Evolutionary conservation across 2,329 filamentous ascomycete species (phyloP).

Genomic region (Parastagonospora avenae): DNA sequence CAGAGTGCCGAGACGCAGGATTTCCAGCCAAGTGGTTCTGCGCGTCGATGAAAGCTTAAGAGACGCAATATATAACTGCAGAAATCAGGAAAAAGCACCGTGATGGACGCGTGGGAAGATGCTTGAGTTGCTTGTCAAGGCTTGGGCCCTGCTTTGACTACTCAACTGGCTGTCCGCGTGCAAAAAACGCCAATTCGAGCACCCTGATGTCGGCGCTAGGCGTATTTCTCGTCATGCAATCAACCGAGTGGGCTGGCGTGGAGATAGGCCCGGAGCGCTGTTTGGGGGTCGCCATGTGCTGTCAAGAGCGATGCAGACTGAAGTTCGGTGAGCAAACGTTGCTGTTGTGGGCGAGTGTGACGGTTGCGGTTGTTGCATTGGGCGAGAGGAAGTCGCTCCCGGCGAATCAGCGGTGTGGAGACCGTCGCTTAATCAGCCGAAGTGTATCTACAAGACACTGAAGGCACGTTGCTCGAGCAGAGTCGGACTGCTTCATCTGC

Average conservation of each 20-base stretch:
- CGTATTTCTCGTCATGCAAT: conserved; percentile 8
- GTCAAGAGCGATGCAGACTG: neutral
- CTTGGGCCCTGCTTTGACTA: conserved; percentile 1
- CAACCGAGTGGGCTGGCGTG: conserved; percentile 10
- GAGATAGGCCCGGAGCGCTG: neutral
- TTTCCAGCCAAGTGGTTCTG: conserved; percentile 3
- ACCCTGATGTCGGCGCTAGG: conserved; percentile 31
- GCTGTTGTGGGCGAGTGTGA: neutral
- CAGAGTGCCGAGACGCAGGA: conserved; percentile 6
- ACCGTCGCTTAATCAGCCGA: neutral
- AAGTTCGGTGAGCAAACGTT: neutral
- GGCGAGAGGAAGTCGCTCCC: neutral
- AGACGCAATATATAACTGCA: conserved; percentile 12
- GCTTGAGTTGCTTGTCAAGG: conserved; percentile 9
- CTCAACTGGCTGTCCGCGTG: neutral
- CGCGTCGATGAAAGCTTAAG: conserved; percentile 10
- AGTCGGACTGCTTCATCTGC: no score
- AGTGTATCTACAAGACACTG: neutral
- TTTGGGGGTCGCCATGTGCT: neutral
- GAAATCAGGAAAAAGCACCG: conserved; percentile 20
- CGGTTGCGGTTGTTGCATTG: conserved; percentile 1
- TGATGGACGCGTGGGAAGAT: conserved; percentile 18
- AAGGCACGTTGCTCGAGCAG: no score
- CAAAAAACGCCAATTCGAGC: conserved; percentile 13
- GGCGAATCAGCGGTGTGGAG: neutral